Percentiles rank a stretch among this genome's conserved stretches.
Evolutionary conservation across 2,329 filamentous ascomycete species (phyloP).

Genomic region (Teratosphaeria nubilosa): DNA sequence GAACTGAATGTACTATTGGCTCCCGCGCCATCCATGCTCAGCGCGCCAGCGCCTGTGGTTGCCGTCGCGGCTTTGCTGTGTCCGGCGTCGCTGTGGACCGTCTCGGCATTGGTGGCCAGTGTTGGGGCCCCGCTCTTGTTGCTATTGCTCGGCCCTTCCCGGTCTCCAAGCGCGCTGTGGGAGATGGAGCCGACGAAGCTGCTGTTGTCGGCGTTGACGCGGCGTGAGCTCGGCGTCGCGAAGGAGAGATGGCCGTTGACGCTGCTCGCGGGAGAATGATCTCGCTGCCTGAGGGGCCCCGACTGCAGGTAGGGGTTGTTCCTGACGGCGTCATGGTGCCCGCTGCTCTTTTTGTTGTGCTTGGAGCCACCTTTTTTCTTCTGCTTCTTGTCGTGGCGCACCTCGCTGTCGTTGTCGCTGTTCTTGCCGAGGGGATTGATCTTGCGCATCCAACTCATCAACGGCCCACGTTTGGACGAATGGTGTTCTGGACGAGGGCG

Average conservation of each 20-base stretch:
- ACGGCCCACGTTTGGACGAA: conserved; percentile 68
- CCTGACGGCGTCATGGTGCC: conserved; percentile 42
- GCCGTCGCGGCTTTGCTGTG: conserved; percentile 61
- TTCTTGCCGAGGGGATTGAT: conserved; percentile 73
- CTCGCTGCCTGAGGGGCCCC: conserved; percentile 50
- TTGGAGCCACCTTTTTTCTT: conserved; percentile 29
- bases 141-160: conserved; percentile 49
- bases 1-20: conserved; percentile 69
- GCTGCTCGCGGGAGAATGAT: conserved; percentile 30
- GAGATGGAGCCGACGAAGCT: conserved; percentile 47
- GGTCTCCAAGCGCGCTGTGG: conserved; percentile 42
- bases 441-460: conserved; percentile 89
- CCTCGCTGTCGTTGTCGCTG: conserved; percentile 35
- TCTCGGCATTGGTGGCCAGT: conserved; percentile 72
- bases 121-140: conserved; percentile 69
- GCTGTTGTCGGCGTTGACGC: conserved; percentile 19
- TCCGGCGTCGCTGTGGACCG: conserved; percentile 61
- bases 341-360: conserved; percentile 37
- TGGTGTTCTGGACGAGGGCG: conserved; percentile 44
- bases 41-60: conserved; percentile 59
- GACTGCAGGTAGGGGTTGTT: conserved; percentile 93
- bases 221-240: conserved; percentile 46
- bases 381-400: conserved; percentile 19
- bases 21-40: conserved; percentile 39
- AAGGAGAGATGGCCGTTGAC: conserved; percentile 39